These are phyloP conservation scores for Dioscorea alata DNA, from an alignment of 106 monocot genomes.

Conservation along the genomic window DNA sequence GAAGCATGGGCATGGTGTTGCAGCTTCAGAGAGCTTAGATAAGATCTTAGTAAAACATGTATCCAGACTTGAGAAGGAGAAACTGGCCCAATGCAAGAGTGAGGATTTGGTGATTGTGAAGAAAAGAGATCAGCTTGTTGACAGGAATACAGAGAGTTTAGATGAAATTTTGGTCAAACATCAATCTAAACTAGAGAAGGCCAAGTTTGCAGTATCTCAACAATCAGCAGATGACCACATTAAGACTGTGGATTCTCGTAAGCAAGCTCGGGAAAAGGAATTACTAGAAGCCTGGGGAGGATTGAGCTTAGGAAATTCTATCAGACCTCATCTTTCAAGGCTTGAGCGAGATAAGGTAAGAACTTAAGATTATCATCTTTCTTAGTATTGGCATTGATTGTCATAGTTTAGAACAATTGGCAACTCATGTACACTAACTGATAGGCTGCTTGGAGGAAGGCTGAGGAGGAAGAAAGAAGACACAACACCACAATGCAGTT, in stretches of 20 bases:
- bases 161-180: slow-evolving; percentile 71
- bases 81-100: slow-evolving; percentile 9
- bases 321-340: slow-evolving; percentile 65
- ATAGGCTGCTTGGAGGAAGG: slow-evolving; percentile 86
- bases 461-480: slow-evolving; percentile 56
- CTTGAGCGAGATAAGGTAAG: slow-evolving; percentile 71
- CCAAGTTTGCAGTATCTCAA: slow-evolving; percentile 27
- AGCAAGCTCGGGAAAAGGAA: slow-evolving; percentile 59
- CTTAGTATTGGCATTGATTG: too few species aligned
- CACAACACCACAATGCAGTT: not conserved
- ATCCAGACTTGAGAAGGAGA: slow-evolving; percentile 39
- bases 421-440: not conserved
- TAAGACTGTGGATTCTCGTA: slow-evolving; percentile 27
- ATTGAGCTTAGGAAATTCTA: slow-evolving; percentile 70
- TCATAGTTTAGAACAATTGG: too few species aligned
- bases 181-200: slow-evolving; percentile 51
- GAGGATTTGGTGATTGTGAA: not conserved
- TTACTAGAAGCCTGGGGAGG: slow-evolving; percentile 90
- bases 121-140: slow-evolving; percentile 14
- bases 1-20: not conserved
- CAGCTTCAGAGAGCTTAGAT: slow-evolving; percentile 28
- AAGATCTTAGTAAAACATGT: slow-evolving; percentile 40
- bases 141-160: slow-evolving; percentile 25
- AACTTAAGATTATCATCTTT: not conserved
- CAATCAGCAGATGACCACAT: slow-evolving; percentile 10